These are phyloP conservation scores for Aleurites moluccanus DNA, from an alignment of 441 rosid genomes.

Conservation along the genomic window DNA sequence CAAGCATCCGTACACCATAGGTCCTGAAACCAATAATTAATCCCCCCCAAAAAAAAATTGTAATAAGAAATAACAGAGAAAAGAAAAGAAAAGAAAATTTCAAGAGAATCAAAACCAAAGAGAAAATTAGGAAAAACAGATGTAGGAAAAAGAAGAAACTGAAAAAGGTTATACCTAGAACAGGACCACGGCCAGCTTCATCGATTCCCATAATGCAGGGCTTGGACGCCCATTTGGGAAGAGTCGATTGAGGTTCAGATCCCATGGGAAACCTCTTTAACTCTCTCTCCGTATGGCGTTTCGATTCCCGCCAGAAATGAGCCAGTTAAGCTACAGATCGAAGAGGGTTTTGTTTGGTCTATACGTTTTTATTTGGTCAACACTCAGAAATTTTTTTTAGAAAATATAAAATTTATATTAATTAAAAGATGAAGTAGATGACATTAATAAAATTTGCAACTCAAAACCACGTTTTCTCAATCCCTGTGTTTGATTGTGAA, in stretches of 20 bases:
- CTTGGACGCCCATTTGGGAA: slow-evolving; percentile 61
- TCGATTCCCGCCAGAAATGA: slow-evolving; percentile 24
- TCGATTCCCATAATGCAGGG: slow-evolving; percentile 95
- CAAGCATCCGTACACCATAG: slow-evolving; percentile 94
- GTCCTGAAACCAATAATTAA: slow-evolving; percentile 49
- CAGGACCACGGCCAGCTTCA: slow-evolving; percentile 97
- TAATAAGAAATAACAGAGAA: not conserved
- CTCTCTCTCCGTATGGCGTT: not conserved
- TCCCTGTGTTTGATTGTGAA: too few relatives aligned
- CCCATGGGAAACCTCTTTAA: slow-evolving; percentile 38
- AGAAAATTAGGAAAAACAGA: not conserved
- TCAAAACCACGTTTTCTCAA: too few relatives aligned
- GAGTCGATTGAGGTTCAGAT: slow-evolving; percentile 33
- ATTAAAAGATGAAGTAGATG: too few relatives aligned
- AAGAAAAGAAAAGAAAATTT: not conserved
- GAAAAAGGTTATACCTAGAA: slow-evolving; percentile 46
- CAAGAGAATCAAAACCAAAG: not conserved
- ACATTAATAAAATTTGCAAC: too few relatives aligned
- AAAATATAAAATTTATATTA: too few relatives aligned
- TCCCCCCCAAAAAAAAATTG: not conserved
- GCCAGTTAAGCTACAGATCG: not conserved
- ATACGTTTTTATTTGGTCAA: not conserved
- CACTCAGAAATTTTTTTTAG: too few relatives aligned
- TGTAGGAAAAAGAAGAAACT: not conserved
- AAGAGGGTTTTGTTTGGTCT: not conserved